Conservation (phyloP, 108 stramenopile species). For the Skeletonema costatum region DNA sequence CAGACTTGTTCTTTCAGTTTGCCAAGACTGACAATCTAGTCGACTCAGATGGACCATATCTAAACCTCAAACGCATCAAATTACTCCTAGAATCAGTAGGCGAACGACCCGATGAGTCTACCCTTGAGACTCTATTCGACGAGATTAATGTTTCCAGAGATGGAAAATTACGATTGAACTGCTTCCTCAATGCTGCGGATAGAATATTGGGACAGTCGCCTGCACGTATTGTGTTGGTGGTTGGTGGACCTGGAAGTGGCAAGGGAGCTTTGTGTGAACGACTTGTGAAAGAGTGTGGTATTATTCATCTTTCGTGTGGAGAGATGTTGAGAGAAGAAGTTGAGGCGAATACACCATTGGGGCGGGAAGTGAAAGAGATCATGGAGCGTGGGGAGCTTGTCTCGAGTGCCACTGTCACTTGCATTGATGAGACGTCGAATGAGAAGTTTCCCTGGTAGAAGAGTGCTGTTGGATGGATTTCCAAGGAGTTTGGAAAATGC, state of each 20-base stretch:
- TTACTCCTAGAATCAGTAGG: conserved; percentile 59
- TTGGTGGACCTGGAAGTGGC: conserved; percentile 96
- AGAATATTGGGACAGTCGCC: conserved; percentile 63
- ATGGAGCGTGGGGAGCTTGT: conserved; percentile 89
- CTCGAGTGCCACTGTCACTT: conserved; percentile 66
- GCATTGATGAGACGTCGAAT: conserved; percentile 78
- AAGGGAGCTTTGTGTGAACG: conserved; percentile 87
- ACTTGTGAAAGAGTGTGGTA: conserved; percentile 74
- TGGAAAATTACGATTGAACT: conserved; percentile 59
- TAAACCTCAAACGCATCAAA: conserved; percentile 49
- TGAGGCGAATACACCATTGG: conserved; percentile 71
- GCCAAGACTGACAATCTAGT: conserved; percentile 23
- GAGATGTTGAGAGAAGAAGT: conserved; percentile 94
- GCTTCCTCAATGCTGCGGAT: conserved; percentile 61
- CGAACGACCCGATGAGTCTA: conserved; percentile 53
- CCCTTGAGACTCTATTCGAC: conserved; percentile 52
- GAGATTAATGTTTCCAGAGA: conserved; percentile 59
- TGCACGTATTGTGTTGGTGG: conserved; percentile 85
- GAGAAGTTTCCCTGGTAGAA: conserved; percentile 70
- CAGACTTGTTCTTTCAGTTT: conserved; percentile 71
- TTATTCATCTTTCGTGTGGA: conserved; percentile 91
- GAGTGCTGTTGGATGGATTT: conserved; percentile 89
- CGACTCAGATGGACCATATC: conserved; percentile 27
- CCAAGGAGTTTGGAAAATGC: conserved; percentile 82
- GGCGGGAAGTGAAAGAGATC: conserved; percentile 78